phyloP scores from a whole-genome alignment of 352 stramenopile genomes.

The Lagenidium giganteum region DNA sequence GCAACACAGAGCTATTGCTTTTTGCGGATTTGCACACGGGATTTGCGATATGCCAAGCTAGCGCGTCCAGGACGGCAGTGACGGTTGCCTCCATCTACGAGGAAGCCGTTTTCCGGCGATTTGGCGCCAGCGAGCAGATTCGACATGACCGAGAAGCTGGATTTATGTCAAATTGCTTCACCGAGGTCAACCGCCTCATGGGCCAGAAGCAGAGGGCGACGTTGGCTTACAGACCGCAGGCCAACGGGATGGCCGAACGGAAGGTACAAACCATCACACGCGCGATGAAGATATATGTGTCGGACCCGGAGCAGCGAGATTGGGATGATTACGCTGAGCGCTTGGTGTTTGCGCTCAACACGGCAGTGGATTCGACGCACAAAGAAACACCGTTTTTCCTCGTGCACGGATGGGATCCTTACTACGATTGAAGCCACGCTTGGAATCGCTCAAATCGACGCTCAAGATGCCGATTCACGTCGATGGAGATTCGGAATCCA shows the following conservation, averaged over 20 bases:
- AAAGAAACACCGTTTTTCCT: constrained; percentile 15
- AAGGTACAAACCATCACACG: constrained; percentile 12
- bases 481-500: constrained; percentile 1
- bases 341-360: constrained; percentile 15
- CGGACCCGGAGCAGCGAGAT: constrained; percentile 10
- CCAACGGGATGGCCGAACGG: constrained; percentile 4
- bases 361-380: neutral
- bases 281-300: constrained; percentile 2
- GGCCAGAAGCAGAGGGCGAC: neutral
- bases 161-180: constrained; percentile 18
- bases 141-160: constrained; percentile 11
- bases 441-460: neutral
- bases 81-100: constrained; percentile 3
- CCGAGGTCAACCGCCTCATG: constrained; percentile 6
- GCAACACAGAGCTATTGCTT: constrained; percentile 10
- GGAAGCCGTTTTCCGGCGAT: constrained; percentile 12
- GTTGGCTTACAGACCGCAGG: constrained; percentile 9
- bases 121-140: constrained; percentile 11
- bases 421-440: constrained; percentile 3
- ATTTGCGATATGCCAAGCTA: constrained; percentile 13
- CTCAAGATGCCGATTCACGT: neutral
- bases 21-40: constrained; percentile 14
- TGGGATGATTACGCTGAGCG: constrained; percentile 16
- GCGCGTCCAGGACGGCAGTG: constrained; percentile 4
- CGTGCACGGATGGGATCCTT: constrained; percentile 14